Evolutionary conservation across 306 rosid genomes (phyloP).

Genomic region (Pueraria montana): DNA sequence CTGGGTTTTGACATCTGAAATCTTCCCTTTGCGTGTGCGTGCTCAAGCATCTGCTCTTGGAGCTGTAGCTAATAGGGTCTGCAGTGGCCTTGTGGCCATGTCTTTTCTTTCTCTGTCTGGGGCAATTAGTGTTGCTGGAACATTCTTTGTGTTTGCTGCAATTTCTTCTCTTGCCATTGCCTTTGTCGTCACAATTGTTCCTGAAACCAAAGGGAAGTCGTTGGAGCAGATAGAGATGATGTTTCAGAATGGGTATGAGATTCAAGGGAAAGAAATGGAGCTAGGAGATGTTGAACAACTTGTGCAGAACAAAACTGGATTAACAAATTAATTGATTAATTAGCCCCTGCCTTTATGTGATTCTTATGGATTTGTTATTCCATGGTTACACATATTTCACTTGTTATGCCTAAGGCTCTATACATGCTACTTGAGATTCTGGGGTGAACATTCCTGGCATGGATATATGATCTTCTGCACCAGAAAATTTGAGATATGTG

Average conservation of each 20-base stretch:
- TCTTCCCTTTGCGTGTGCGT: constrained; percentile 85
- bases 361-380: constrained; percentile 44
- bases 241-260: constrained; percentile 71
- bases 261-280: constrained; percentile 65
- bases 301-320: constrained; percentile 69
- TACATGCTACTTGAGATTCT: constrained; percentile 18
- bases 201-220: constrained; percentile 95
- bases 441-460: constrained; percentile 39
- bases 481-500: constrained; percentile 23
- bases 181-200: constrained; percentile 72
- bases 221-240: constrained; percentile 87
- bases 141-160: constrained; percentile 80
- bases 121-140: constrained; percentile 71
- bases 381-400: constrained; percentile 42
- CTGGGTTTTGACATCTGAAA: constrained; percentile 95
- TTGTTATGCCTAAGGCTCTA: constrained; percentile 42
- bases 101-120: constrained; percentile 79
- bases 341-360: background rate
- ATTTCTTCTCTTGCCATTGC: constrained; percentile 73
- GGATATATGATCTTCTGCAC: constrained; percentile 43
- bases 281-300: constrained; percentile 89
- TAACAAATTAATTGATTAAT: constrained; percentile 45
- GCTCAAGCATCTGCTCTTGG: constrained; percentile 94
- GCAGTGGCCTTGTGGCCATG: constrained; percentile 95
- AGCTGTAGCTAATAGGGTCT: constrained; percentile 84